These are phyloP conservation scores for Byssoonygena ceratinophila DNA, from an alignment of 2,329 filamentous ascomycete genomes.

Conservation along the genomic window DNA sequence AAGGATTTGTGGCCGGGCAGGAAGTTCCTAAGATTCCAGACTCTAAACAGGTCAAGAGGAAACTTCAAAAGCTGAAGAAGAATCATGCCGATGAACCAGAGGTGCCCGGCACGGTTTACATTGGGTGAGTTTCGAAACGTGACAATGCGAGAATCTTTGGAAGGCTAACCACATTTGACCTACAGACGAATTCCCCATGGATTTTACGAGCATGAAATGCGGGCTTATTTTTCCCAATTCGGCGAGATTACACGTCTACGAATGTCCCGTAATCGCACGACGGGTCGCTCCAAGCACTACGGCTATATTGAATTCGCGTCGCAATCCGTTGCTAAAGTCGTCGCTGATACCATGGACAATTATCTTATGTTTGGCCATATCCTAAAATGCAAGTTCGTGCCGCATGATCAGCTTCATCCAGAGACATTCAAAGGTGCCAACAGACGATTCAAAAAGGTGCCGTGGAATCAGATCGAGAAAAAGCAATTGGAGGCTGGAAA, in stretches of 20 bases:
- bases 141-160: background rate
- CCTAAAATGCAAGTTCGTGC: constrained; percentile 72
- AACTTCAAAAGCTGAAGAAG: constrained; percentile 43
- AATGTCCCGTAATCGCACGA: constrained; percentile 83
- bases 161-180: constrained; percentile 15
- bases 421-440: constrained; percentile 85
- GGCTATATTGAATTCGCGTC: constrained; percentile 83
- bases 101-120: constrained; percentile 68
- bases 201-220: constrained; percentile 96
- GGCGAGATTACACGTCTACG: constrained; percentile 68
- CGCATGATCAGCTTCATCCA: constrained; percentile 64
- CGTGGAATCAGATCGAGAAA: constrained; percentile 77
- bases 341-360: constrained; percentile 92
- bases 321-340: constrained; percentile 74
- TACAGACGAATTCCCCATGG: constrained; percentile 69
- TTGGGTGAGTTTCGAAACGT: constrained; percentile 46
- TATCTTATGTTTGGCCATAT: constrained; percentile 94
- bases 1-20: constrained; percentile 38
- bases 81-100: constrained; percentile 32
- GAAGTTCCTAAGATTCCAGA: constrained; percentile 36
- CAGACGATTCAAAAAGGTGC: constrained; percentile 76
- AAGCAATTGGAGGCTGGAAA: constrained; percentile 61
- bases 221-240: constrained; percentile 86
- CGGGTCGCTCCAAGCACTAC: constrained; percentile 83
- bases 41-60: constrained; percentile 40